These are phyloP conservation scores for Myrica gale DNA, from an alignment of 306 rosid species.

Conservation along the genomic window DNA sequence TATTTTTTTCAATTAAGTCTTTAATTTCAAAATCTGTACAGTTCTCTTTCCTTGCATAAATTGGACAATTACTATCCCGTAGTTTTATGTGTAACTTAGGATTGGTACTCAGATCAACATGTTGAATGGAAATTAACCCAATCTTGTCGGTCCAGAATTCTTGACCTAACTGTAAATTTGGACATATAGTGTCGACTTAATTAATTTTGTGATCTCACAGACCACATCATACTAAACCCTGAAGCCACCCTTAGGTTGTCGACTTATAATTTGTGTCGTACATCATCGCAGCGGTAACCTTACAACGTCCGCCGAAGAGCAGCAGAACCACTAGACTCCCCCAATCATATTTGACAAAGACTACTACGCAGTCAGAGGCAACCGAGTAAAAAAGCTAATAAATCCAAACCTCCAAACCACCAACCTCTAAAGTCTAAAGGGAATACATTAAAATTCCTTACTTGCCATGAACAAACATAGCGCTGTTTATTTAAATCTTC, in stretches of 20 bases:
- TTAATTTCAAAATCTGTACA: too few relatives aligned
- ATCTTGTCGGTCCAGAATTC: too few relatives aligned
- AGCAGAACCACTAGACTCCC: slow-evolving; percentile 30
- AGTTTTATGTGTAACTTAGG: too few relatives aligned
- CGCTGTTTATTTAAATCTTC: slow-evolving; percentile 35
- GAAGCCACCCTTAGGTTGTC: too few relatives aligned
- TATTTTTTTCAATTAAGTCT: too few relatives aligned
- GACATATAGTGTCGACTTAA: neutral
- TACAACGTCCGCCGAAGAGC: neutral
- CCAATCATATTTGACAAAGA: slow-evolving; percentile 1
- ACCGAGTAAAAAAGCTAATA: slow-evolving; percentile 27
- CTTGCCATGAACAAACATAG: slow-evolving; percentile 27
- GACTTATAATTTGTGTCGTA: neutral
- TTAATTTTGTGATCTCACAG: neutral
- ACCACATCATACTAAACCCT: too few relatives aligned
- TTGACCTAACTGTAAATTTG: too few relatives aligned
- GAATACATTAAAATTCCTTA: slow-evolving; percentile 33
- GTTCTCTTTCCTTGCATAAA: too few relatives aligned
- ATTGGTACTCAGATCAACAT: too few relatives aligned
- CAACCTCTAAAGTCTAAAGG: slow-evolving; percentile 38
- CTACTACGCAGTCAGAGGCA: slow-evolving; percentile 7
- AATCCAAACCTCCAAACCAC: slow-evolving; percentile 38
- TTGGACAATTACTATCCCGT: too few relatives aligned
- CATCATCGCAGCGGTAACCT: neutral
- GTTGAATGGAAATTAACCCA: too few relatives aligned